Evolutionary conservation across 352 stramenopile species (phyloP), one percentile per base, ranked within the genome.

Genomic region (Globisporangium acanthophoron): DNA sequence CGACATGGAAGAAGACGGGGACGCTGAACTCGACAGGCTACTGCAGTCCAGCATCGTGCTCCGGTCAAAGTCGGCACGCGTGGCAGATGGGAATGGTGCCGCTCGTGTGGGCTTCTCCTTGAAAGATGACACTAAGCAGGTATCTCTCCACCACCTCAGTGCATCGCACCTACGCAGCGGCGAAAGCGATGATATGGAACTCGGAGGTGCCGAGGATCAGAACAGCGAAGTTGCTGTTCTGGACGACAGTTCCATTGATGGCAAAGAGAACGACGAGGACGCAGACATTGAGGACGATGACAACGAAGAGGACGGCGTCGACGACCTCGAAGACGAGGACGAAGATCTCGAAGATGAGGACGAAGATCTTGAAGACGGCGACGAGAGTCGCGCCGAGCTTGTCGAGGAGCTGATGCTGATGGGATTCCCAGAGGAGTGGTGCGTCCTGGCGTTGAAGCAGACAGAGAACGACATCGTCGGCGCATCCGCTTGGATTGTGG

Each of bases 371-470:
- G 65, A 80, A 13, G 73, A 84, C 1, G 62, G 45, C 3, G 79
- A 87, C 24, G 80, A 82, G 52, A 69, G 71, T 27, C 69, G 74
- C 3, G 64, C 77, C 5, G 85, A 92, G 54, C 87, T 96, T 60
- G 88, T 97, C 7, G 84, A 96, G 43, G 89, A 97, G 65, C 71
- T 97, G 5, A 94, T 94, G 78, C 71, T 96, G 8, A 97, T 97
- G 83, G 91, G 91, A 0, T 97, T 97, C 46, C 89, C 90, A 0
- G 81, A 97, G 58, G 88, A 97, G 56, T 97, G 91, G 91, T 97
- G 91, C 35, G 65, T 94, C 0, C 53, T 97, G 44, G 91, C 90
- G 1, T 60, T 97, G 31, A 94, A 96, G 24, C 85, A 97, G 49
- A 97, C 89, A 0, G 80, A 89, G 50, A 96, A 96, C 54, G 87